Conservation (phyloP, 768 basidiomycete species). For the Mycena indigotica region DNA sequence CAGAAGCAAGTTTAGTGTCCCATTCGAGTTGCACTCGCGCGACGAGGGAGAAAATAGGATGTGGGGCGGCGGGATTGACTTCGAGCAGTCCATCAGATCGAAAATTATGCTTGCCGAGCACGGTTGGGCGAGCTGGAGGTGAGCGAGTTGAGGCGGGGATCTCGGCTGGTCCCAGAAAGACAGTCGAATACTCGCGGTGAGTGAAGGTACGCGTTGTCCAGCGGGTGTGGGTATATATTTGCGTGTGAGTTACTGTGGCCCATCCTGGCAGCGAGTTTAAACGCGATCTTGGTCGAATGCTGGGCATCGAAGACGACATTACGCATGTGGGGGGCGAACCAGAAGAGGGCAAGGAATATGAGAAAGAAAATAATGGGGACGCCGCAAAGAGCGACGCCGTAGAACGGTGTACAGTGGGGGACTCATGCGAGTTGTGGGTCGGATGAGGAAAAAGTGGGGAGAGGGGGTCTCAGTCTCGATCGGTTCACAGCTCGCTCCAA, state of each 20-base stretch:
- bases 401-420: slow-evolving; percentile 8
- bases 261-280: slow-evolving; percentile 13
- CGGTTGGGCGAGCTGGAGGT: too few relatives aligned
- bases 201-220: slow-evolving; percentile 14
- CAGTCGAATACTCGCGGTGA: slow-evolving; percentile 1
- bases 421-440: too few relatives aligned
- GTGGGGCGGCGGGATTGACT: slow-evolving; percentile 44
- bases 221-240: too few relatives aligned
- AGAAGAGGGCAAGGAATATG: slow-evolving; percentile 7
- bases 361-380: slow-evolving; percentile 13
- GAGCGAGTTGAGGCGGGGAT: neutral
- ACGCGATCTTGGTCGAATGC: slow-evolving; percentile 19
- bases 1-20: slow-evolving; percentile 55
- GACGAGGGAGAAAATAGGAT: slow-evolving; percentile 83
- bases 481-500: neutral
- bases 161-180: too few relatives aligned
- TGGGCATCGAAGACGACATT: slow-evolving; percentile 18
- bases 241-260: neutral
- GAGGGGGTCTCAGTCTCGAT: neutral
- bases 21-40: slow-evolving; percentile 70
- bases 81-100: slow-evolving; percentile 43
- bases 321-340: slow-evolving; percentile 13
- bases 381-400: slow-evolving; percentile 23
- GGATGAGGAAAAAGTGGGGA: neutral
- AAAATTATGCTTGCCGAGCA: slow-evolving; percentile 38